Evolutionary conservation across 2,329 filamentous ascomycete species (phyloP), one percentile per base, ranked within the genome.

Genomic region (Acarospora socialis): DNA sequence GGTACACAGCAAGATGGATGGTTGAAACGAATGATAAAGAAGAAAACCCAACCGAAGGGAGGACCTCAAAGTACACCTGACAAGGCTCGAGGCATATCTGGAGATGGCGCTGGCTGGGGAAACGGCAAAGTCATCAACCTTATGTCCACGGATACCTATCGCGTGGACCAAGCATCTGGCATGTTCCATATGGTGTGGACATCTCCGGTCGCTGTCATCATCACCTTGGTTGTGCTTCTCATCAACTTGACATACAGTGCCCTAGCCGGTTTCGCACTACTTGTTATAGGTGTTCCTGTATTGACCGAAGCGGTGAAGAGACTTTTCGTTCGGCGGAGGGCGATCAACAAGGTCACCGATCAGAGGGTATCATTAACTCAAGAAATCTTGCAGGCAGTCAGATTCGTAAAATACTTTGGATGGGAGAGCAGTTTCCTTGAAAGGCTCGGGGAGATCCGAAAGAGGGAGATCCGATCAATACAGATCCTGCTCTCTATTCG

Each of bases 351-450:
- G 48, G 72, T 94, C 38, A 95, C 87, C 2, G 87, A 95, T 51
- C 81, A 92, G 56, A 73, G 87, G 40, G 86, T 95, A 5, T 80
- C 80, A 32, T 61, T 95, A 20, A 94, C 84, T 0, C 86, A 94
- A 50, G 87, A 95, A 51, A 92, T 95, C 31, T 50, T 95, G 9
- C 78, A 84, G 44, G 81, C 83, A 0, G 86, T 94, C 15, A 73
- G 86, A 16, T 94, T 95, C 48, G 87, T 95, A 57, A 95, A 95
- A 54, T 94, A 74, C 54, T 95, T 94, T 50, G 86, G 84, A 5
- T 95, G 87, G 87, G 87, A 95, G 52, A 77, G 70, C 36, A 79
- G 81, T 20, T 94, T 95, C 49, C 60, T 94, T 8, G 66, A 74
- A 30, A 74, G 84, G 9, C 66, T 94, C 10, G 71, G 73, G 30